These are phyloP conservation scores for Furcasterigmium sp. DNA, from an alignment of 2,329 filamentous ascomycete genomes.

Conservation along the genomic window DNA sequence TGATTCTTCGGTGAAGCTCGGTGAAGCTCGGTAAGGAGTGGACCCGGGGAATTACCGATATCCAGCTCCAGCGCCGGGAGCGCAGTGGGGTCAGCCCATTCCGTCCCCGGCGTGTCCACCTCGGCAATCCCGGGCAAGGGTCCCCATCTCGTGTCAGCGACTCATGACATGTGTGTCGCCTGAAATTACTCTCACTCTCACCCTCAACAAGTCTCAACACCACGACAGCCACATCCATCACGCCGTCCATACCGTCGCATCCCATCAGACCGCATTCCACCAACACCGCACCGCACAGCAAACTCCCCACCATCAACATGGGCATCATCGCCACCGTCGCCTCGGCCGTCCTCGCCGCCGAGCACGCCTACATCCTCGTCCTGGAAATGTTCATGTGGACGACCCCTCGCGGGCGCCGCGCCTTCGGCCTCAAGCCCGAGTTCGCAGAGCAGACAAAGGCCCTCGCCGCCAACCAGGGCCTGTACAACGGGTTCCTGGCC, in stretches of 20 bases:
- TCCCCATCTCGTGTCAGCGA: too few relatives aligned
- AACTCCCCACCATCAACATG: conserved; percentile 18
- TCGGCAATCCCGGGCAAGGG: too few relatives aligned
- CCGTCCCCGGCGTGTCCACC: too few relatives aligned
- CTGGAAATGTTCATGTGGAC: conserved; percentile 48
- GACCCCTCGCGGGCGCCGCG: conserved; percentile 34
- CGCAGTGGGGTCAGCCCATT: too few relatives aligned
- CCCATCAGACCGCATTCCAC: background rate
- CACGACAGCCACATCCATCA: background rate
- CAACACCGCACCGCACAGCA: background rate
- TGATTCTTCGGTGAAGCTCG: too few relatives aligned
- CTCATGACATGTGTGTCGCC: too few relatives aligned
- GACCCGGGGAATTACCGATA: too few relatives aligned
- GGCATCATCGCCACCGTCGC: conserved; percentile 23
- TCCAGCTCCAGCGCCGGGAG: too few relatives aligned
- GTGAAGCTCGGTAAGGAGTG: too few relatives aligned
- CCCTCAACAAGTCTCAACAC: too few relatives aligned
- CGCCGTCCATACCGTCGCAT: background rate
- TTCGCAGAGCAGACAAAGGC: conserved; percentile 38
- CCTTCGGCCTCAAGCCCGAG: conserved; percentile 37
- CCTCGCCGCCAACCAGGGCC: conserved; percentile 44
- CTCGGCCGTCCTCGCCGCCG: conserved; percentile 30
- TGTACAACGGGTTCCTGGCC: conserved; percentile 49
- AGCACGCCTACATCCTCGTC: conserved; percentile 43
- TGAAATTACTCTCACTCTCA: too few relatives aligned